Conservation (phyloP, 2,329 filamentous ascomycete genomes). For the Apiospora phragmitis region DNA sequence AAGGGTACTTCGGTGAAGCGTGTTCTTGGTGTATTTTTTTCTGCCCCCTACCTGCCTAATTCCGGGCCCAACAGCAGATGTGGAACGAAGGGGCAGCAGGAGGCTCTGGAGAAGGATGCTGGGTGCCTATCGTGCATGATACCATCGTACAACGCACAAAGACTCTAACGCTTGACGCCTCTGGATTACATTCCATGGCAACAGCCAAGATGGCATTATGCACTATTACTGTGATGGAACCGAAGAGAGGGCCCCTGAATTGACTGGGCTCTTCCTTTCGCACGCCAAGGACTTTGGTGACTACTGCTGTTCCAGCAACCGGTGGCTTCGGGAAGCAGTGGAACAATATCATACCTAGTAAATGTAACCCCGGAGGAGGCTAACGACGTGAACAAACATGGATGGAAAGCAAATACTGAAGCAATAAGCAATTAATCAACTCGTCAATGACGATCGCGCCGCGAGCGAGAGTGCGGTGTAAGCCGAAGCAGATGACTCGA, state of each 20-base stretch:
- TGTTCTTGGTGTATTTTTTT: too few relatives aligned
- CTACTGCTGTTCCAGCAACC: neutral
- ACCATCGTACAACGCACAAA: neutral
- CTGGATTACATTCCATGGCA: neutral
- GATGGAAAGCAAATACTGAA: neutral
- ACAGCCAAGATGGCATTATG: neutral
- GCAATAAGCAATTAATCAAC: neutral
- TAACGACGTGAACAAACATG: neutral
- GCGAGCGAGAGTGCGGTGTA: neutral
- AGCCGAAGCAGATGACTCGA: slow-evolving; percentile 4
- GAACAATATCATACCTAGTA: neutral
- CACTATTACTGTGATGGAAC: neutral
- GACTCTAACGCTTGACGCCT: neutral
- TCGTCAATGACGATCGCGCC: neutral
- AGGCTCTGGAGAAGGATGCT: neutral
- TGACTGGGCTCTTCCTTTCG: neutral
- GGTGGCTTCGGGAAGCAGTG: neutral
- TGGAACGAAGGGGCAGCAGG: neutral
- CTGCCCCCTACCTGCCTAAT: neutral
- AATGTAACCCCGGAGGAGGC: neutral
- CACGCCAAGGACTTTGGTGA: neutral
- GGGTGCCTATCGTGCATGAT: neutral
- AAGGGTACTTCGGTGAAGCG: too few relatives aligned
- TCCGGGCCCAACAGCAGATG: neutral
- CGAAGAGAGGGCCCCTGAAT: neutral